phyloP scores from a whole-genome alignment of 306 rosid species.

The Hylodesmum podocarpum region DNA sequence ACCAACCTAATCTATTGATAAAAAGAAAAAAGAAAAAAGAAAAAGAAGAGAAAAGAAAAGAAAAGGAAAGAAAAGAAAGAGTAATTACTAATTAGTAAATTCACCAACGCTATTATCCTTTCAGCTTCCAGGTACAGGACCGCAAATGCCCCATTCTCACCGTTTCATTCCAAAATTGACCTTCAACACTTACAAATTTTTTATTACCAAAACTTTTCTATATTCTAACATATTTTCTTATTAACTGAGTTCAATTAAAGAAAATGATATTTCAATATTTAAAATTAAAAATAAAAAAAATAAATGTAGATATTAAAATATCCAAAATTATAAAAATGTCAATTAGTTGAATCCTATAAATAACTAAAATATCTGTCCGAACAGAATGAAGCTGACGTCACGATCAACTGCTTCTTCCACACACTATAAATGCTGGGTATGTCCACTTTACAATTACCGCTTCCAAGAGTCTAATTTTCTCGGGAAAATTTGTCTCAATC shows the following conservation, averaged over 20 bases:
- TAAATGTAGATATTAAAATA: no score
- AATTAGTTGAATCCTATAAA: no score
- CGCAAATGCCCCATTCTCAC: background rate
- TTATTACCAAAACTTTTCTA: no score
- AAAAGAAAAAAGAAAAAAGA: background rate
- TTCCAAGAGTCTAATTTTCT: background rate
- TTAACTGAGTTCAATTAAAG: no score
- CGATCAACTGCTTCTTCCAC: no score
- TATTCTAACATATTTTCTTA: no score
- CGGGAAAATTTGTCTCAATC: background rate
- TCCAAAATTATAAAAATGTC: no score
- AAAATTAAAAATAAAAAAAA: no score
- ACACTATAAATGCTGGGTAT: conserved; percentile 21
- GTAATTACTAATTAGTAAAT: background rate
- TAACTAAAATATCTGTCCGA: no score
- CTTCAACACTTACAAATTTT: no score
- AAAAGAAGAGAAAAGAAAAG: background rate
- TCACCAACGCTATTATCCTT: background rate
- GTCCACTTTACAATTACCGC: background rate
- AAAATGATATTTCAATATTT: no score
- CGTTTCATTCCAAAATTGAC: conserved; percentile 14
- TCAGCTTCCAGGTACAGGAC: background rate
- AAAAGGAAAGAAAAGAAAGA: background rate
- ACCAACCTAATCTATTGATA: background rate
- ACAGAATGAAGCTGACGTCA: no score